phyloP scores from a whole-genome alignment of 805 yeast genomes.

The Ogataea zsoltii region DNA sequence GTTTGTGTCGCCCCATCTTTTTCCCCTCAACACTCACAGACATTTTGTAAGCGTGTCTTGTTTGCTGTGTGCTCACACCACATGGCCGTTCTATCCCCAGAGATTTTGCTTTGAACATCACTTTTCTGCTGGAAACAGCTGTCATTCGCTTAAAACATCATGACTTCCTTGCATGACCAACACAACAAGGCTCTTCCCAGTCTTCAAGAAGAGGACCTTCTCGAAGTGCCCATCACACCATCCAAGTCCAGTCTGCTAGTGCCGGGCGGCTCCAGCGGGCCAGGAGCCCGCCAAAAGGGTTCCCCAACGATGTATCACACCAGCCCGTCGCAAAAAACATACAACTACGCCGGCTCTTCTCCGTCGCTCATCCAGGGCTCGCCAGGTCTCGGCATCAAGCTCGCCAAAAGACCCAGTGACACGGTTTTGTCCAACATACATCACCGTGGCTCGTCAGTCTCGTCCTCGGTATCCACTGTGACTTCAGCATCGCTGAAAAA shows the following conservation, averaged over 20 bases:
- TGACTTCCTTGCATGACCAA: constrained; percentile 1
- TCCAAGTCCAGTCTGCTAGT: constrained; percentile 1
- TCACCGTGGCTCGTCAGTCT: constrained; percentile 12
- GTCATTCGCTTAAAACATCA: not conserved
- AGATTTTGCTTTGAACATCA: not conserved
- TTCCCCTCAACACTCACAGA: too few relatives aligned
- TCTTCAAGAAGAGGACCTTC: constrained; percentile 22
- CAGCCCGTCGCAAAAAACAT: constrained; percentile 3
- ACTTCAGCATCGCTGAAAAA: not conserved
- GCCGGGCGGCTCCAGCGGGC: too few relatives aligned
- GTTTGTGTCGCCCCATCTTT: too few relatives aligned
- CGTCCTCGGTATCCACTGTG: constrained; percentile 12
- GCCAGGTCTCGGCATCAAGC: constrained; percentile 28
- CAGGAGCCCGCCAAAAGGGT: too few relatives aligned
- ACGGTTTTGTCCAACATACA: constrained; percentile 17
- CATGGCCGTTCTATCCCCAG: not conserved
- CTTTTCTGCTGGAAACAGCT: not conserved
- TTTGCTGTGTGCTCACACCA: too few relatives aligned
- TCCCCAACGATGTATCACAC: constrained; percentile 1
- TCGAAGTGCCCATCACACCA: constrained; percentile 24
- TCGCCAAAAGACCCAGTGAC: constrained; percentile 30
- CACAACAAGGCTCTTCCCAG: constrained; percentile 14
- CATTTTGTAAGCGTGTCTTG: too few relatives aligned
- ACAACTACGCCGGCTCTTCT: constrained; percentile 4
- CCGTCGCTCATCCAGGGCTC: constrained; percentile 3